These are phyloP conservation scores for Mycosphaerella sp. DNA, from an alignment of 2,329 filamentous ascomycete genomes.

Conservation along the genomic window DNA sequence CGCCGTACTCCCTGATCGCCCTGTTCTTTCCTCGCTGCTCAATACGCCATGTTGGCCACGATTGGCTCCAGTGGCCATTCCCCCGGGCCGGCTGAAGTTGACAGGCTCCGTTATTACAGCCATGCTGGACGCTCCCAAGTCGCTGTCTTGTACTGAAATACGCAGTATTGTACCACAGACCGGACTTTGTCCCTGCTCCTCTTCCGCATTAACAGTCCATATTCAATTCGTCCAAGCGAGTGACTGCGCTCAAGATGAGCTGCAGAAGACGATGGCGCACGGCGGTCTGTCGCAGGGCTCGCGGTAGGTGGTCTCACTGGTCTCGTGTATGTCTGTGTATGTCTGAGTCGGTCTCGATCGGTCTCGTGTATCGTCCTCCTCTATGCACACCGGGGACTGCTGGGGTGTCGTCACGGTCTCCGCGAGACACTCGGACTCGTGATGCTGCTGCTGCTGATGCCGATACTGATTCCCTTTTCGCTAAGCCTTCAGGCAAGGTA, in stretches of 20 bases:
- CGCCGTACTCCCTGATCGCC: slow-evolving; percentile 12
- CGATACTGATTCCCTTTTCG: no score
- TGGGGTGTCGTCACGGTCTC: neutral
- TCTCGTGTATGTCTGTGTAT: neutral
- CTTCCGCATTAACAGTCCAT: slow-evolving; percentile 7
- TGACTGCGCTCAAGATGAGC: slow-evolving; percentile 5
- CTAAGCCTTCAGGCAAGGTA: neutral
- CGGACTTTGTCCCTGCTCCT: neutral
- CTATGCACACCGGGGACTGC: neutral
- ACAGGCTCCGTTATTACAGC: slow-evolving; percentile 21
- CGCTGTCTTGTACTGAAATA: neutral
- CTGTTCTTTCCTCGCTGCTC: slow-evolving; percentile 8
- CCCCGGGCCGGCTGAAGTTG: slow-evolving; percentile 5
- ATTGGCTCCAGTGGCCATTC: slow-evolving; percentile 1
- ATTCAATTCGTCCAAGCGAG: neutral
- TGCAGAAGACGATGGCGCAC: neutral
- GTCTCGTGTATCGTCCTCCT: no score
- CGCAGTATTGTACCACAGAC: neutral
- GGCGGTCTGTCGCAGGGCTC: neutral
- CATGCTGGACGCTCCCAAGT: slow-evolving; percentile 13
- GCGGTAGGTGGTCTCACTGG: neutral
- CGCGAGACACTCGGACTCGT: neutral
- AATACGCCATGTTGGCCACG: slow-evolving; percentile 11
- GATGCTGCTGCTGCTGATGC: neutral
- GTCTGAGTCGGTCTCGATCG: neutral